phyloP scores from a whole-genome alignment of 2,329 filamentous ascomycete genomes.

The Mollisia scopiformis region DNA sequence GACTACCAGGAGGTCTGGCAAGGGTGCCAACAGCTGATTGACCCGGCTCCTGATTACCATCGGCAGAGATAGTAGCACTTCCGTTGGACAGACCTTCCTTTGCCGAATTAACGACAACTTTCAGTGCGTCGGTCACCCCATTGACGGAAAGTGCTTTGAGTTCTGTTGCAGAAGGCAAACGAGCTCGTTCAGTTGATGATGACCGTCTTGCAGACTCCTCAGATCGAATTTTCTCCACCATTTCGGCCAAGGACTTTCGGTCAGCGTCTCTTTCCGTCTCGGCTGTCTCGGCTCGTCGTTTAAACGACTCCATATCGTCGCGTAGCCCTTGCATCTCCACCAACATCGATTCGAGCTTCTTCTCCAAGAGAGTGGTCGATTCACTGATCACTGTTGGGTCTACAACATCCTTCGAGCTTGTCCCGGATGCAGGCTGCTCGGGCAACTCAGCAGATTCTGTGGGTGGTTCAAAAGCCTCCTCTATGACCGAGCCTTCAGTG shows the following conservation, averaged over 20 bases:
- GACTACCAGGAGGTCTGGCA: conserved; percentile 43
- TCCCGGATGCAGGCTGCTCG: conserved; percentile 26
- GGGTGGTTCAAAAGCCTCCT: conserved; percentile 50
- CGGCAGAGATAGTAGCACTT: conserved; percentile 13
- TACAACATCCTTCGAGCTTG: conserved; percentile 41
- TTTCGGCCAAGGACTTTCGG: conserved; percentile 78
- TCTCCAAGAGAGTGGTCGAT: conserved; percentile 56
- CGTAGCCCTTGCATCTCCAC: conserved; percentile 33
- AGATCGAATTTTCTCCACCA: conserved; percentile 80
- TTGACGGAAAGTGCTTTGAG: conserved; percentile 7
- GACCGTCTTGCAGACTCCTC: conserved; percentile 57
- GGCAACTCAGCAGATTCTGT: conserved; percentile 28
- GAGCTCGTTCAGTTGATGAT: conserved; percentile 25
- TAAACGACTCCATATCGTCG: conserved; percentile 62
- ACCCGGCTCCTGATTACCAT: conserved; percentile 19
- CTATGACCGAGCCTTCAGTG: conserved; percentile 44
- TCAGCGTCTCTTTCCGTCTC: conserved; percentile 76
- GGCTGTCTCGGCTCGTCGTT: conserved; percentile 75
- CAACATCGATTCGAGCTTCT: conserved; percentile 33
- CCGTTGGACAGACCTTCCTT: conserved; percentile 27
- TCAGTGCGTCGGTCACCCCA: conserved; percentile 14
- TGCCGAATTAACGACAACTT: conserved; percentile 10
- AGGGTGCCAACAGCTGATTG: conserved; percentile 34
- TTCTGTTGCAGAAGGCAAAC: conserved; percentile 13
- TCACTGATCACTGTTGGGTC: conserved; percentile 83